Percentiles rank a stretch among this genome's conserved stretches.
phyloP scores from a whole-genome alignment of 2,329 filamentous ascomycete species.

The Myriosclerotinia curreyana region DNA sequence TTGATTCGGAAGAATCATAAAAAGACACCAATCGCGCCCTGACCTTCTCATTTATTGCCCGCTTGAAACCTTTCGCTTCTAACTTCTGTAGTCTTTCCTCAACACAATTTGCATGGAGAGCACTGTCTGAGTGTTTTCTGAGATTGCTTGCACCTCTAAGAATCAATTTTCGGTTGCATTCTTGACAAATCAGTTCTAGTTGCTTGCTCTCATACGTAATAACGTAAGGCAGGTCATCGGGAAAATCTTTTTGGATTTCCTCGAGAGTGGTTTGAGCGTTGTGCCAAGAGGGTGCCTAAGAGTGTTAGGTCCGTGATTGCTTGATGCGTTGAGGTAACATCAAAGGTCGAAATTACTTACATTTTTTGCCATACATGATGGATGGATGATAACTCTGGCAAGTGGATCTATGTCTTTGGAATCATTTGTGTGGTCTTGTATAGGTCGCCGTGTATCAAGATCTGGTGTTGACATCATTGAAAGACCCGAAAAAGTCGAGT shows the following conservation, averaged over 20 bases:
- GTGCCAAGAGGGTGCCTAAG: neutral
- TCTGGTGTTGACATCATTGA: no score
- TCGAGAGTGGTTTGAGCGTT: neutral
- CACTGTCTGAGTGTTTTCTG: neutral
- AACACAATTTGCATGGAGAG: neutral
- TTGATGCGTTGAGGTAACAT: no score
- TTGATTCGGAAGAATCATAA: neutral
- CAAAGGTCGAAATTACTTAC: neutral
- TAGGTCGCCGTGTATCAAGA: neutral
- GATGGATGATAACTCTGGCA: neutral
- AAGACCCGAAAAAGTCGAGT: neutral
- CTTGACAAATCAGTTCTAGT: neutral
- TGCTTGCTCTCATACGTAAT: neutral
- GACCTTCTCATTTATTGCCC: no score
- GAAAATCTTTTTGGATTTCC: neutral
- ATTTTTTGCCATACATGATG: neutral
- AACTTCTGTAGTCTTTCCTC: neutral
- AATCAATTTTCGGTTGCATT: neutral
- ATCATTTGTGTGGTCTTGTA: neutral
- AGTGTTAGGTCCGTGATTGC: neutral
- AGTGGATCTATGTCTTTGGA: neutral
- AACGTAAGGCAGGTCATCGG: neutral
- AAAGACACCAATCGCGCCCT: neutral
- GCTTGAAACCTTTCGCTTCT: neutral
- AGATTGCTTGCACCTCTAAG: neutral